Evolutionary conservation across 495 filamentous ascomycete genomes (phyloP).

Genomic region (Letharia lupina): DNA sequence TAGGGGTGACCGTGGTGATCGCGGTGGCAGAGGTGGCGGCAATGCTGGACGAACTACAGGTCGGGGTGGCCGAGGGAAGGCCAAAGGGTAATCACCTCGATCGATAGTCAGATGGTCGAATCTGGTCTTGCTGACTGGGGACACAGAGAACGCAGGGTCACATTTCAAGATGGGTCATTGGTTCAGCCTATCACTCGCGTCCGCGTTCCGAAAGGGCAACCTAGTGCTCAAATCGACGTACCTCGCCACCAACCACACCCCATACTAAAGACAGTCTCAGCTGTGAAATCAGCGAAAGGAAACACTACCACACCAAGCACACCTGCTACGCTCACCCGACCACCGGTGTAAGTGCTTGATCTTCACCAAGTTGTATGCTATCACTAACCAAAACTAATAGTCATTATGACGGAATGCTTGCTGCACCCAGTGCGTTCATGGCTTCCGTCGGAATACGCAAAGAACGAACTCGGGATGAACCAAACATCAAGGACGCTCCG

Average conservation of each 20-base stretch:
- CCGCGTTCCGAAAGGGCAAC: slow-evolving; percentile 6
- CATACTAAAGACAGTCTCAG: background rate
- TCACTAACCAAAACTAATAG: background rate
- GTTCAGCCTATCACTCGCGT: background rate
- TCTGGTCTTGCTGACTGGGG: slow-evolving; percentile 1
- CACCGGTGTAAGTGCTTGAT: background rate
- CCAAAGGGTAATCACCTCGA: background rate
- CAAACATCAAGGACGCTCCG: background rate
- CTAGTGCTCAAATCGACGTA: background rate
- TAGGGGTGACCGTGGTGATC: slow-evolving; percentile 9
- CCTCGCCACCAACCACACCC: background rate
- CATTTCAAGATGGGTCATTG: background rate
- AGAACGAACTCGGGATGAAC: background rate
- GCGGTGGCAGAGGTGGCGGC: slow-evolving; percentile 12
- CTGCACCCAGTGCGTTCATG: slow-evolving; percentile 1
- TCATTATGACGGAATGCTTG: background rate
- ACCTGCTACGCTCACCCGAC: background rate
- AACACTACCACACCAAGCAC: background rate
- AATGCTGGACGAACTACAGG: background rate
- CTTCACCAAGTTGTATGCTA: background rate
- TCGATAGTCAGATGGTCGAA: background rate
- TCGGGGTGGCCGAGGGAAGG: background rate
- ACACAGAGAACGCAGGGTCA: slow-evolving; percentile 4
- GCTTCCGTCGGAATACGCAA: background rate
- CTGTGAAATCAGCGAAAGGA: background rate